phyloP scores from a whole-genome alignment of 2,329 filamentous ascomycete genomes.

The Trichoderma citrinoviride region DNA sequence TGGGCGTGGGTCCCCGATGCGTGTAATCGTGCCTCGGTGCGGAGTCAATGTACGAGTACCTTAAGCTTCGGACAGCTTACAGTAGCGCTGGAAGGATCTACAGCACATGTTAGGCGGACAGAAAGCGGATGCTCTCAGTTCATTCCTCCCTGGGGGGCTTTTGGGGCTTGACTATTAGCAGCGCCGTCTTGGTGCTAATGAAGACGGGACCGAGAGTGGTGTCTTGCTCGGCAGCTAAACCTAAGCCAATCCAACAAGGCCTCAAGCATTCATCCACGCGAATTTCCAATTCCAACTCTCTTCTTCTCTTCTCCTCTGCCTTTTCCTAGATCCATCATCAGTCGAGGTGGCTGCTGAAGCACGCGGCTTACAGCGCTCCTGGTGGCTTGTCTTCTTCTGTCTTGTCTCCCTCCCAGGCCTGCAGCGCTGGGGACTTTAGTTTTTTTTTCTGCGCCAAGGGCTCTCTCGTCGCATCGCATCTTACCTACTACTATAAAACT shows the following conservation, averaged over 20 bases:
- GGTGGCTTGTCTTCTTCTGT: constrained; percentile 4
- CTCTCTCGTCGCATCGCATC: constrained; percentile 12
- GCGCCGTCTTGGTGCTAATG: background rate
- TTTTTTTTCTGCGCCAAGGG: constrained; percentile 10
- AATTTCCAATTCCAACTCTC: background rate
- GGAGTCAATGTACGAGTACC: background rate
- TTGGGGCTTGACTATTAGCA: no score
- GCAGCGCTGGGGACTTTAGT: background rate
- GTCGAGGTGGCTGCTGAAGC: background rate
- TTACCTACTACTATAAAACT: constrained; percentile 10
- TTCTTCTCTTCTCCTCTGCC: background rate
- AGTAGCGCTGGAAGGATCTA: constrained; percentile 4
- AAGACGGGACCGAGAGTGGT: background rate
- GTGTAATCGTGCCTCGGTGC: constrained; percentile 1
- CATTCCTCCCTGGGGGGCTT: no score
- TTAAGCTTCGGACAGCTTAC: no score
- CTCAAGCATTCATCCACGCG: background rate
- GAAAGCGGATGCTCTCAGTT: background rate
- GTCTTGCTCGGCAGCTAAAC: background rate
- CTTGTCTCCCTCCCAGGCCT: background rate
- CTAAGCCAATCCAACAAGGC: background rate
- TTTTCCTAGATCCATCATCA: background rate
- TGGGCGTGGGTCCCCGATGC: background rate
- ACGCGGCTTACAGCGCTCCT: background rate
- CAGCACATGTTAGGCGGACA: background rate